Evolutionary conservation across 345 rosid genomes (phyloP).

Genomic region (Turritis glabra): DNA sequence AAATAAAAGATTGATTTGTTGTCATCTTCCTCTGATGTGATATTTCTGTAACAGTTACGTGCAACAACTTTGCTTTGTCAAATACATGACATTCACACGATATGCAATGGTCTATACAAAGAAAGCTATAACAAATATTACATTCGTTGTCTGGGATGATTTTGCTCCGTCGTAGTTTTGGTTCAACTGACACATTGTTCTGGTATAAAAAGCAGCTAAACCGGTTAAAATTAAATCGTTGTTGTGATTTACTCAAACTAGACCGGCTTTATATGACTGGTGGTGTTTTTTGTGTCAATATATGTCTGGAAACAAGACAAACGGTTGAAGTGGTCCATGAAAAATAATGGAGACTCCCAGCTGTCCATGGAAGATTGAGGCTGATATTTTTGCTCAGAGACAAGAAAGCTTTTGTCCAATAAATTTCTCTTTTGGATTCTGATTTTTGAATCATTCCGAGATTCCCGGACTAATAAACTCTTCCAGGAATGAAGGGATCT

Average conservation of each 20-base stretch:
- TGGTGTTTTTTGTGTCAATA: not conserved
- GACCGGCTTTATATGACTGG: slow-evolving; percentile 8
- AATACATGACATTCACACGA: not conserved
- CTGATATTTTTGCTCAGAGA: slow-evolving; percentile 12
- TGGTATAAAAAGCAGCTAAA: not conserved
- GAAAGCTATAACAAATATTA: not conserved
- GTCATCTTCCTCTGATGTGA: not conserved
- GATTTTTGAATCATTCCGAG: not conserved
- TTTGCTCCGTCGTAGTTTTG: not conserved
- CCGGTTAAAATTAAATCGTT: not conserved
- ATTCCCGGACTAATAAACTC: not conserved
- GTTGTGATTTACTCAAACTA: not conserved
- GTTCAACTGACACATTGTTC: no score
- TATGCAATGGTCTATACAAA: not conserved
- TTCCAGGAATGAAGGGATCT: not conserved
- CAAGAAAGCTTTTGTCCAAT: not conserved
- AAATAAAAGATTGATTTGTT: not conserved
- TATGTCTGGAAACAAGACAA: not conserved
- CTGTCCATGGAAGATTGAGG: not conserved
- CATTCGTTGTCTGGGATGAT: not conserved
- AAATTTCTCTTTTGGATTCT: not conserved
- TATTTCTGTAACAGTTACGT: slow-evolving; percentile 21
- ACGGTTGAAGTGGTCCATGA: not conserved
- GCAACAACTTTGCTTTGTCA: slow-evolving; percentile 5
- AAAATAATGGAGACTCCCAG: slow-evolving; percentile 24